A percentile compares a stretch with the other conserved stretches of the same genome.
These are phyloP conservation scores for Somion occarium DNA, from an alignment of 1,284 basidiomycete genomes.

Conservation along the genomic window DNA sequence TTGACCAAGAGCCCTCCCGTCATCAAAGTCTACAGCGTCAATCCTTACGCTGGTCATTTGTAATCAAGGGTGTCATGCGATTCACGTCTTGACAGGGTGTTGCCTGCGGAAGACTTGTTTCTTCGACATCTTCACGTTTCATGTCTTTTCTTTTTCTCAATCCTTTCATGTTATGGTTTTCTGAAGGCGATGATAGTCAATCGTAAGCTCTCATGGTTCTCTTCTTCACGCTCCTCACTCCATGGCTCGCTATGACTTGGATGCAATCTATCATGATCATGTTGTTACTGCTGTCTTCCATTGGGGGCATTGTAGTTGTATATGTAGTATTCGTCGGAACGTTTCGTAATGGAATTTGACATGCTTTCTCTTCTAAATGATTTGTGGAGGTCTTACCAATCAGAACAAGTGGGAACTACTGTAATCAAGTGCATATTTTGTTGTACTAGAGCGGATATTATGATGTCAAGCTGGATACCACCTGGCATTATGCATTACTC, in stretches of 20 bases:
- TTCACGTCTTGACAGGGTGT: background rate
- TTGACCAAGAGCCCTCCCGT: conserved; percentile 92
- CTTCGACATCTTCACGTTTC: too few species aligned
- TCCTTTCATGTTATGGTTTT: background rate
- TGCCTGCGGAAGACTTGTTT: background rate
- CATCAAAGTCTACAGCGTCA: conserved; percentile 88
- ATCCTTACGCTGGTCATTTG: conserved; percentile 67
- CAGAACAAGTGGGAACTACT: too few species aligned
- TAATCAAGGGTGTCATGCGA: too few species aligned
- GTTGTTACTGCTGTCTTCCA: background rate
- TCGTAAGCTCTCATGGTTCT: background rate
- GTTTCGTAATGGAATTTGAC: conserved; percentile 1
- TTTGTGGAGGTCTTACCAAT: too few species aligned
- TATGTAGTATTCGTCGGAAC: background rate
- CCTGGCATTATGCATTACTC: too few species aligned
- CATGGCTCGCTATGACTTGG: conserved; percentile 1
- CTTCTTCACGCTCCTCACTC: background rate
- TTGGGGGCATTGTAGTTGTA: conserved; percentile 2
- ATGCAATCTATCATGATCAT: background rate
- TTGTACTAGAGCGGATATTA: too few species aligned
- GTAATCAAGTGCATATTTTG: too few species aligned
- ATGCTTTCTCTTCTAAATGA: background rate
- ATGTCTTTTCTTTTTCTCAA: background rate
- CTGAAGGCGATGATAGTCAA: background rate
- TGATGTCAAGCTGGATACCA: too few species aligned